phyloP scores from a whole-genome alignment of 169 alveolate genomes.

The Eimeria praecox region DNA sequence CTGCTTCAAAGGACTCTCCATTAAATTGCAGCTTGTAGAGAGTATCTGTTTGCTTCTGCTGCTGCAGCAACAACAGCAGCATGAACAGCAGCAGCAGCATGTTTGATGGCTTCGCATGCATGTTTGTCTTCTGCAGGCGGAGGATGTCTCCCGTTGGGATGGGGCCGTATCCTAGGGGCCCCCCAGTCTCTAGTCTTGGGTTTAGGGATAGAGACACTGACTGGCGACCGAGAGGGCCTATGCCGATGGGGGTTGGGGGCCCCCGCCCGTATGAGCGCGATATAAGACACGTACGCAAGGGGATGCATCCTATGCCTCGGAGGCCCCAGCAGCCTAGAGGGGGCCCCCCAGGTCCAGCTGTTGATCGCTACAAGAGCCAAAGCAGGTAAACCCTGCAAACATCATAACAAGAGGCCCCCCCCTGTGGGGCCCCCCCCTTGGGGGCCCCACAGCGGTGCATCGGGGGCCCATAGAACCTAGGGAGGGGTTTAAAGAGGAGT shows the following conservation, averaged over 20 bases:
- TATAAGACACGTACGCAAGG: background rate
- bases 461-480: too few relatives aligned
- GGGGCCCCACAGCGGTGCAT: background rate
- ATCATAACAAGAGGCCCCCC: background rate
- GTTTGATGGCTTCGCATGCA: background rate
- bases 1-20: too few relatives aligned
- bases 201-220: conserved; percentile 33
- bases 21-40: too few relatives aligned
- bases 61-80: background rate
- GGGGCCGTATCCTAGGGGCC: conserved; percentile 60
- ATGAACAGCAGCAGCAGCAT: background rate
- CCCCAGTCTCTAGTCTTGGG: background rate
- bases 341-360: conserved; percentile 43
- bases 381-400: background rate
- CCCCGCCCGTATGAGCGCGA: conserved; percentile 46
- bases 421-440: too few relatives aligned
- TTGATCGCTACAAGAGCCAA: conserved; percentile 43
- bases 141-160: conserved; percentile 20
- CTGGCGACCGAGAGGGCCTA: background rate
- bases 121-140: conserved; percentile 25
- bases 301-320: background rate
- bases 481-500: too few relatives aligned
- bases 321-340: conserved; percentile 22
- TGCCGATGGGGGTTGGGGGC: conserved; percentile 30
- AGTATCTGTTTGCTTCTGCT: background rate